Evolutionary conservation across 176 grass and related monocot species (phyloP).

Genomic region (Melocanna baccifera): DNA sequence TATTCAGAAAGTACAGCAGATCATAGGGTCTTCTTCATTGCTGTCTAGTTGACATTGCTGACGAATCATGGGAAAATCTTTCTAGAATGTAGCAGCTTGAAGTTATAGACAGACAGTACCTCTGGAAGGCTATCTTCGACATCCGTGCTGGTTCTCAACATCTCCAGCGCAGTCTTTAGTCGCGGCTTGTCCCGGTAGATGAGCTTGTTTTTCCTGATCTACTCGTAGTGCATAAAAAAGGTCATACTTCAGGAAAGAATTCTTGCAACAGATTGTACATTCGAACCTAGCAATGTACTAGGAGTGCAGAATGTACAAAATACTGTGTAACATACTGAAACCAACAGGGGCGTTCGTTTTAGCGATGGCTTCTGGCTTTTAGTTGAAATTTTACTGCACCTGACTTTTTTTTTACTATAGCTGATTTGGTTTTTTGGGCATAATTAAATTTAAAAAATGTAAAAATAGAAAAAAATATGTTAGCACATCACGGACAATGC

Average conservation of each 20-base stretch:
- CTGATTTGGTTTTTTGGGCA: too few relatives aligned
- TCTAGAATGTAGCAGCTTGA: background rate
- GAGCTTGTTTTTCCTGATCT: constrained; percentile 87
- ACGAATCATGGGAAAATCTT: background rate
- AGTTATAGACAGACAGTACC: constrained; percentile 15
- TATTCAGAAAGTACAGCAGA: background rate
- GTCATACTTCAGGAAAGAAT: background rate
- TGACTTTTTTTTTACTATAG: too few relatives aligned
- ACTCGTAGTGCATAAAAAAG: background rate
- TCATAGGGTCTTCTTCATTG: background rate
- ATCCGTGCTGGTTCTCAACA: constrained; percentile 80
- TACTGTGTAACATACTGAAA: background rate
- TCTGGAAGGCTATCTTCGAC: constrained; percentile 65
- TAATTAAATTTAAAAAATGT: too few relatives aligned
- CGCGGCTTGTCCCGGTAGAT: constrained; percentile 95
- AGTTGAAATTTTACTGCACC: too few relatives aligned
- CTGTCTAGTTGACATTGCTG: background rate
- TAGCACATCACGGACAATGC: too few relatives aligned
- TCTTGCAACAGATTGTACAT: background rate
- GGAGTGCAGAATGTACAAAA: background rate
- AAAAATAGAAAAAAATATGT: too few relatives aligned
- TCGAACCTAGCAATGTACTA: background rate
- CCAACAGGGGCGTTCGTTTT: too few relatives aligned
- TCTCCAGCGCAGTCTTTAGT: constrained; percentile 79
- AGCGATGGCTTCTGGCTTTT: too few relatives aligned